Evolutionary conservation across 768 basidiomycete genomes (phyloP).

Genomic region (Lentinula sp.): DNA sequence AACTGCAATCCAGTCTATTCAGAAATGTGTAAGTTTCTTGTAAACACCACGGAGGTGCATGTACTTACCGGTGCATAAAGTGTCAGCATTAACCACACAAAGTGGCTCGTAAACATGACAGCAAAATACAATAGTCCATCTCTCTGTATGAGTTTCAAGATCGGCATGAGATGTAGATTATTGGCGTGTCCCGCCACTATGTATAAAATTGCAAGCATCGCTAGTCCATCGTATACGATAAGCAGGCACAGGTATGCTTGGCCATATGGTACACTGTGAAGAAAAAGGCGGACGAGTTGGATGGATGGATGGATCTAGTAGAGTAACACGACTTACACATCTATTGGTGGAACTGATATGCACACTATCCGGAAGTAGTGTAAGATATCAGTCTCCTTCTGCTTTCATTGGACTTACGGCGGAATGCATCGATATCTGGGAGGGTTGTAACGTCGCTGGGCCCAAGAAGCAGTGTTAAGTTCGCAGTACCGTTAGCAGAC

Average conservation of each 20-base stretch:
- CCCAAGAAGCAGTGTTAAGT: neutral
- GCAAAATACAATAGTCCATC: slow-evolving; percentile 15
- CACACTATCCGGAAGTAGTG: neutral
- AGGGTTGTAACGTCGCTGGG: neutral
- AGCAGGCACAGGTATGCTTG: slow-evolving; percentile 11
- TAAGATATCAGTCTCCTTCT: neutral
- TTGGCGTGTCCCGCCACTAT: neutral
- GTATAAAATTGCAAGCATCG: slow-evolving; percentile 9
- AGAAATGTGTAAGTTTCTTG: neutral
- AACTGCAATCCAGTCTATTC: slow-evolving; percentile 2
- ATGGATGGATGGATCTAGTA: too few species aligned
- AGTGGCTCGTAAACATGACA: slow-evolving; percentile 14
- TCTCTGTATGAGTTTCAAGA: slow-evolving; percentile 9
- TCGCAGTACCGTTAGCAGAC: slow-evolving; percentile 1
- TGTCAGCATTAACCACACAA: slow-evolving; percentile 13
- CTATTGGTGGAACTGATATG: neutral
- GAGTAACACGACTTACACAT: neutral
- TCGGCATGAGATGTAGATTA: neutral
- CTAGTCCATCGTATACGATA: slow-evolving; percentile 14
- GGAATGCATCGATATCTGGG: slow-evolving; percentile 5
- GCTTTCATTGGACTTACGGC: neutral
- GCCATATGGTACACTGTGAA: slow-evolving; percentile 2
- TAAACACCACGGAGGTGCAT: neutral
- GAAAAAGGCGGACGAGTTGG: too few species aligned
- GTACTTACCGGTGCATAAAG: slow-evolving; percentile 10